Evolutionary conservation across 2,329 filamentous ascomycete species (phyloP), one percentile per base, ranked within the genome.

Genomic region (Trichoderma guizhouense): DNA sequence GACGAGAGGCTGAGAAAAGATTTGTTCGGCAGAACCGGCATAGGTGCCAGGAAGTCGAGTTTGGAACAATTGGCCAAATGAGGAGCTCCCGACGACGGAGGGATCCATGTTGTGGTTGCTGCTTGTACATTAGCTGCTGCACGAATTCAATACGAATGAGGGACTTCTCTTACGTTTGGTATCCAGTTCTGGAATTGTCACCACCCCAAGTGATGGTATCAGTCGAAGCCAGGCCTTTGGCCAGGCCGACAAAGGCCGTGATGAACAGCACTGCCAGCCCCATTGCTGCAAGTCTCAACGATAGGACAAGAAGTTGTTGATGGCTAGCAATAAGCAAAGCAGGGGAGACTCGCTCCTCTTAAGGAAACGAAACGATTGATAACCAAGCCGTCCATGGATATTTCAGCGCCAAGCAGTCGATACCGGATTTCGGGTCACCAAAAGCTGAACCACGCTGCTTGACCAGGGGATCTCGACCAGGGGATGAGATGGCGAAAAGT

Each of bases 51-150:
- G 86, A 1, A 90, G 81, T 0, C 76, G 62, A 0, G 85, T 85
- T 75, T 82, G 84, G 81, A 88, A 90, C 8, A 89, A 79, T 72
- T 88, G 85, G 24, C 84, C 86, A 74, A 90, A 90, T 65, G 86
- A 83, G 3, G 84, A 78, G 70, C 86, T 87, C 53, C 82, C 84
- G 2, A 91, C 87, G 9, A 90, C 80, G 15, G 85, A 82, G 1
- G 89, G 89, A 75, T 90, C 87, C 85, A 91, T 87, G 78, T 90
- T 90, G 77, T 91, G 88, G 76, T 88, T 90, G 24, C 81, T 82
- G 55, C n/a, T n/a, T 12, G 12, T 15, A 63, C 7, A 62, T 72
- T 67, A 72, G 55, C 43, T 24, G 30, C 28, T 39, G 21, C 18
- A 14, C 5, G 58, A 5, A 21, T 12, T 47, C 34, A 43, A 3